phyloP scores from a whole-genome alignment of 2,329 filamentous ascomycete species.

The Microdochium paspali region DNA sequence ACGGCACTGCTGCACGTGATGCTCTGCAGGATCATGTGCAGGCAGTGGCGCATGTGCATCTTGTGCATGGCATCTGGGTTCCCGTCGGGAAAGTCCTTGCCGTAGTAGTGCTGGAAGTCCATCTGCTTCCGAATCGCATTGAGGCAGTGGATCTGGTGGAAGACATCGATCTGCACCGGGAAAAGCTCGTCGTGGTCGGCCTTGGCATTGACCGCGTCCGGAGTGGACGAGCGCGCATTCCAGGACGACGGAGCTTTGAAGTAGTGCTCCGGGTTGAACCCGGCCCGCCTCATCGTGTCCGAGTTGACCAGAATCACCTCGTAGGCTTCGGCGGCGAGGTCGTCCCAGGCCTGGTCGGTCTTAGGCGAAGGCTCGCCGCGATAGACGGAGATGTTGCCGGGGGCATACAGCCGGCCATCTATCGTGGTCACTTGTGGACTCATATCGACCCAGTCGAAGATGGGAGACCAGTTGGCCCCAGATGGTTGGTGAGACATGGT shows the following conservation, averaged over 20 bases:
- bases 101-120: constrained; percentile 1
- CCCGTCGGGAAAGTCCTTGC: neutral
- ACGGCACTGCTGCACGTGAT: constrained; percentile 2
- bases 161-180: constrained; percentile 1
- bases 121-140: constrained; percentile 2
- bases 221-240: neutral
- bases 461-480: neutral
- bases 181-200: neutral
- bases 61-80: constrained; percentile 1
- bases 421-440: neutral
- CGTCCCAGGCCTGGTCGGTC: neutral
- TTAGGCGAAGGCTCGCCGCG: neutral
- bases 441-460: neutral
- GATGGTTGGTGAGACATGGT: neutral
- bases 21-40: constrained; percentile 2
- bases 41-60: constrained; percentile 3
- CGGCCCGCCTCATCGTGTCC: neutral
- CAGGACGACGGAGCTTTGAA: neutral
- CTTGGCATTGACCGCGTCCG: neutral
- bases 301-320: neutral
- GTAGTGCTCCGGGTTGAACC: neutral
- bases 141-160: constrained; percentile 4
- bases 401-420: neutral
- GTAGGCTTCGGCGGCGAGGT: neutral
- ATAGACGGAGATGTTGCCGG: neutral